These are phyloP conservation scores for Pythium phragmiticola DNA, from an alignment of 352 stramenopile genomes.

Conservation along the genomic window DNA sequence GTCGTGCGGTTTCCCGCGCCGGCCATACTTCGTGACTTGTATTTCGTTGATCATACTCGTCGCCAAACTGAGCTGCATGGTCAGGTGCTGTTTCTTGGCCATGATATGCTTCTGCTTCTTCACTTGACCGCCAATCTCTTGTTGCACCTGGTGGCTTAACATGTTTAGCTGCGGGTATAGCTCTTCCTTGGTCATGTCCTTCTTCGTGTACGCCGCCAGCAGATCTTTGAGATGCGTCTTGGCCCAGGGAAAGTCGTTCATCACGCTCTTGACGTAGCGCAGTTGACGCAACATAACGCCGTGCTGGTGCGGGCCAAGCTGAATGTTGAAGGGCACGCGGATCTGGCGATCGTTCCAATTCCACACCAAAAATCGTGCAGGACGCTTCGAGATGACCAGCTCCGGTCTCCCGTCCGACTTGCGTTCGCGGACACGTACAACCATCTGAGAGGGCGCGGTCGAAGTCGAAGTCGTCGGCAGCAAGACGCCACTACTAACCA, in stretches of 20 bases:
- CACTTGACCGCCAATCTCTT: constrained; percentile 41
- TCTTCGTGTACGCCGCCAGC: constrained; percentile 67
- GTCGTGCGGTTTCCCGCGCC: constrained; percentile 64
- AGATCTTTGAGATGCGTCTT: constrained; percentile 69
- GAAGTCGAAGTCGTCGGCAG: constrained; percentile 17
- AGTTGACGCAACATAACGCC: constrained; percentile 78
- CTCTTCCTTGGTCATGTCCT: constrained; percentile 71
- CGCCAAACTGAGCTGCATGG: constrained; percentile 57
- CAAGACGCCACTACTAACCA: background rate
- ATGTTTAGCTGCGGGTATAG: constrained; percentile 75
- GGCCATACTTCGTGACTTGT: constrained; percentile 65
- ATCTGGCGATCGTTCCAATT: constrained; percentile 63
- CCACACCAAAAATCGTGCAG: constrained; percentile 48
- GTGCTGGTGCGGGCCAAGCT: constrained; percentile 72
- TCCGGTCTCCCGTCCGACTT: constrained; percentile 48
- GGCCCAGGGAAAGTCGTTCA: constrained; percentile 82
- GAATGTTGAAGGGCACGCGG: constrained; percentile 48
- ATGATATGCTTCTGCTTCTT: constrained; percentile 49
- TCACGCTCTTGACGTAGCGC: constrained; percentile 80
- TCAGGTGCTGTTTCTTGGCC: constrained; percentile 61
- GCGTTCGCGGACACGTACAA: constrained; percentile 54
- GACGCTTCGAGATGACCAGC: constrained; percentile 63
- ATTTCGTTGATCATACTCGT: constrained; percentile 68
- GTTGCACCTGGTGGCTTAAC: constrained; percentile 66
- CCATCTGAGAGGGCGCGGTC: constrained; percentile 41